A percentile compares a stretch with the other conserved stretches of the same genome.
These are phyloP conservation scores for Cystofilobasidium macerans DNA, from an alignment of 768 basidiomycete species.

Conservation along the genomic window DNA sequence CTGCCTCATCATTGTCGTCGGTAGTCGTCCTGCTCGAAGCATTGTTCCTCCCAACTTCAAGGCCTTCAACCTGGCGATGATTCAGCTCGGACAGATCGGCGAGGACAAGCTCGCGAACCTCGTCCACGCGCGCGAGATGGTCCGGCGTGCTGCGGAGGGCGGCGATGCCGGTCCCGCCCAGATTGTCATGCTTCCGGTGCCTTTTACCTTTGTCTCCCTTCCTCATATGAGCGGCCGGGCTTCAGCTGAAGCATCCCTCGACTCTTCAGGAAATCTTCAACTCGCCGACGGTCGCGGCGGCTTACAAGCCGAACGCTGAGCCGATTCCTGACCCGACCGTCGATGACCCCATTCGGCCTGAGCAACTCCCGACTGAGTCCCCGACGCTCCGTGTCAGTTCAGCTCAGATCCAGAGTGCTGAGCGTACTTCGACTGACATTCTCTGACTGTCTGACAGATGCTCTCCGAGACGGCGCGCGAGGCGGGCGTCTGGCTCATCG, in stretches of 20 bases:
- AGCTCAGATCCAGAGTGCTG: too few species aligned
- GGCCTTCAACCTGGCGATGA: slow-evolving; percentile 19
- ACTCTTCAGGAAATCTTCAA: slow-evolving; percentile 27
- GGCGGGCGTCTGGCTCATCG: slow-evolving; percentile 18
- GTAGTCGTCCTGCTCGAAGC: too few species aligned
- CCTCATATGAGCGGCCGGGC: not conserved
- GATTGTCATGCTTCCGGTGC: slow-evolving; percentile 27
- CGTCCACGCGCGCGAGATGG: slow-evolving; percentile 12
- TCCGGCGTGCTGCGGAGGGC: slow-evolving; percentile 23
- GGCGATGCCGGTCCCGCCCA: slow-evolving; percentile 7
- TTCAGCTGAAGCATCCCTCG: not conserved
- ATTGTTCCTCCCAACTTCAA: slow-evolving; percentile 17
- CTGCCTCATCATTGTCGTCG: too few species aligned
- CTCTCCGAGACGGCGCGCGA: slow-evolving; percentile 24
- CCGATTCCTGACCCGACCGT: slow-evolving; percentile 9
- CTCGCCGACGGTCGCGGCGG: slow-evolving; percentile 21
- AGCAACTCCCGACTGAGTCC: slow-evolving; percentile 4
- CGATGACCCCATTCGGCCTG: not conserved
- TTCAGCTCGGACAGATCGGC: slow-evolving; percentile 23
- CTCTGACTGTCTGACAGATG: slow-evolving; percentile 2
- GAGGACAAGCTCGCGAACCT: slow-evolving; percentile 19
- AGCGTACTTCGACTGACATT: too few species aligned
- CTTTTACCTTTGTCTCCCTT: too few species aligned
- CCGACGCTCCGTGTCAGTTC: slow-evolving; percentile 10
- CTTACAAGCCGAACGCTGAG: slow-evolving; percentile 23